Base-by-base conservation (phyloP, 164 flowering plant genomes). In the Umbilicus rupestris region DNA sequence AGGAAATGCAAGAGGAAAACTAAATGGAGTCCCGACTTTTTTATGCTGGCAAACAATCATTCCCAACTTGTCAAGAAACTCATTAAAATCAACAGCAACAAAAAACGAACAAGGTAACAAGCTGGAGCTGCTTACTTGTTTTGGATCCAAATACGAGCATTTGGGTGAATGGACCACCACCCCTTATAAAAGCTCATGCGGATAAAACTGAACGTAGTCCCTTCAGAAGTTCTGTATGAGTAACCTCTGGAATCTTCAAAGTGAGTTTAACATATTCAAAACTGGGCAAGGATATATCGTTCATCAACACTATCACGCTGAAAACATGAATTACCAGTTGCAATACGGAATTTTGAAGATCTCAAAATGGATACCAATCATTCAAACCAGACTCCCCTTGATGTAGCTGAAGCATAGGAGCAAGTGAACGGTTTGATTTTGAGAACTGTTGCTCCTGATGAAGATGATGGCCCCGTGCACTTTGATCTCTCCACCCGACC, bases 351-450 rank as follows among this genome's bases (percentile, higher is more conserved):
- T 28, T 20, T 2, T 55, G 60, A 55, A 12, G 17, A 55, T 28
- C 60, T 55, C 19, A 55, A 55, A 55, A 55, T 28, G 60, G 60
- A 55, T 28, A 30, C 60, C 60, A 55, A 28, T 55, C 7, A 55
- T 55, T 26, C 16, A 15, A 55, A 28, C 60, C 60, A 28, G 60
- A 26, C 35, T 26, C 8, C 33, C 35, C 33, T 28, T 55, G 60
- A 26, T 28, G 60, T 26, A 55, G 29, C 60, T 9, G 16, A 41
- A 14, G 44, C 44, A 41, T 41, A 41, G 44, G 44, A 41, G 44
- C 44, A 41, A 41, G 10, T 14, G 44, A 41, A 41, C 15, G 10
- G 44, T 41, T 41, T 9, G 44, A 41, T 9, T 41, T 2, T 41
- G 44, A 14, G 44, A 41, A 7, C 44, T 41, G 44, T 41, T 41